Percentiles rank a stretch among this genome's conserved stretches.
Evolutionary conservation across 345 rosid genomes (phyloP).

Genomic region (Cochlearia excelsa): DNA sequence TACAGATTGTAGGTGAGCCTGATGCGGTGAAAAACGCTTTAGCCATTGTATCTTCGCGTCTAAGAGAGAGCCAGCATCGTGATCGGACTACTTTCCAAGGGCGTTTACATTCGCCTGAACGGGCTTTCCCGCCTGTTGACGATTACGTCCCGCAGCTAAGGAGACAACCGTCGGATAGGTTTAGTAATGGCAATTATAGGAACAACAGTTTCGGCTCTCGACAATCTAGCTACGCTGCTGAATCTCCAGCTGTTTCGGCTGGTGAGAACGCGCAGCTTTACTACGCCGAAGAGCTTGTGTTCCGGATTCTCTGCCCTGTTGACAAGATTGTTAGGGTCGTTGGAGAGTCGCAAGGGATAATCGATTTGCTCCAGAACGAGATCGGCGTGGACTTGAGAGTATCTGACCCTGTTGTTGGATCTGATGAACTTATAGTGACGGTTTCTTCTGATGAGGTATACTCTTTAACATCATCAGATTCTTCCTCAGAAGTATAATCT

Average conservation of each 20-base stretch:
- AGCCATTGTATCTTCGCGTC: slow-evolving; percentile 66
- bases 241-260: slow-evolving; percentile 43
- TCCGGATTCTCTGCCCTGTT: slow-evolving; percentile 85
- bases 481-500: neutral
- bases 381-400: slow-evolving; percentile 89
- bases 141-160: slow-evolving; percentile 62
- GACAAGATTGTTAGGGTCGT: slow-evolving; percentile 65
- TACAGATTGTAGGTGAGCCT: slow-evolving; percentile 85
- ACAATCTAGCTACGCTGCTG: slow-evolving; percentile 48
- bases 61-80: slow-evolving; percentile 98
- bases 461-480: neutral
- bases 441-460: slow-evolving; percentile 93
- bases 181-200: slow-evolving; percentile 48
- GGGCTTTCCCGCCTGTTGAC: slow-evolving; percentile 65
- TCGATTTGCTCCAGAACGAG: slow-evolving; percentile 81
- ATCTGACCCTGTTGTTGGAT: slow-evolving; percentile 72
- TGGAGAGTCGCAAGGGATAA: slow-evolving; percentile 74
- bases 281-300: slow-evolving; percentile 78
- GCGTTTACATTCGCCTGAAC: slow-evolving; percentile 72
- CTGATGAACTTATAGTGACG: slow-evolving; percentile 81
- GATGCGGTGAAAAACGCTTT: slow-evolving; percentile 78
- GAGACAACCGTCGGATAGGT: slow-evolving; percentile 60
- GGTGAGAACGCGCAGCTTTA: slow-evolving; percentile 56
- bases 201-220: slow-evolving; percentile 53
- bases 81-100: slow-evolving; percentile 82